These are phyloP conservation scores for Kodamaea sp. DNA, from an alignment of 1,139 yeast species.

Conservation along the genomic window DNA sequence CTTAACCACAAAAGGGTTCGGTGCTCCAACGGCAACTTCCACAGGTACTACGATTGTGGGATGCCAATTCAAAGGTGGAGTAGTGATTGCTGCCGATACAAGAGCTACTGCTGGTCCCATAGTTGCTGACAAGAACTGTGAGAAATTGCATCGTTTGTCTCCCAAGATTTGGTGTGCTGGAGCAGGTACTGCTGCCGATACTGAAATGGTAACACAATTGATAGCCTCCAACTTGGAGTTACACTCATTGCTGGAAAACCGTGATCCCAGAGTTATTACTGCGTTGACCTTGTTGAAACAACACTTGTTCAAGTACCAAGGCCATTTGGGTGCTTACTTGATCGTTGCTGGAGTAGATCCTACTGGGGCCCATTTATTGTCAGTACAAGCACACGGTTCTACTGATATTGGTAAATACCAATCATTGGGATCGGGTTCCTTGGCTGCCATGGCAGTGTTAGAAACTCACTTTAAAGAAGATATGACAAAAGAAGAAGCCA, in stretches of 20 bases:
- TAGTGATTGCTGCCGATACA: conserved; percentile 97
- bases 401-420: conserved; percentile 93
- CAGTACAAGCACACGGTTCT: conserved; percentile 97
- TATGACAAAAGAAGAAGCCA: conserved; percentile 83
- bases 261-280: conserved; percentile 91
- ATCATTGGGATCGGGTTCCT: conserved; percentile 94
- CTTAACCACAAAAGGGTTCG: conserved; percentile 70
- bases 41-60: conserved; percentile 99
- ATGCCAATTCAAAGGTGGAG: conserved; percentile 88
- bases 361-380: conserved; percentile 88
- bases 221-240: conserved; percentile 88
- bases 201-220: conserved; percentile 93
- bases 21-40: conserved; percentile 85
- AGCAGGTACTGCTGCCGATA: conserved; percentile 99
- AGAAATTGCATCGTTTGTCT: conserved; percentile 86
- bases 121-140: conserved; percentile 98
- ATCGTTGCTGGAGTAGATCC: conserved; percentile 98
- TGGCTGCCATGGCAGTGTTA: conserved; percentile 97
- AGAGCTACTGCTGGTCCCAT: conserved; percentile 95
- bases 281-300: conserved; percentile 93
- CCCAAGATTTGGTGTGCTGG: conserved; percentile 99
- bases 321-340: conserved; percentile 93
- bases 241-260: conserved; percentile 77
- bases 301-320: conserved; percentile 94
- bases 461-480: conserved; percentile 85